phyloP scores from a whole-genome alignment of 805 yeast genomes.

The Candida verbasci region DNA sequence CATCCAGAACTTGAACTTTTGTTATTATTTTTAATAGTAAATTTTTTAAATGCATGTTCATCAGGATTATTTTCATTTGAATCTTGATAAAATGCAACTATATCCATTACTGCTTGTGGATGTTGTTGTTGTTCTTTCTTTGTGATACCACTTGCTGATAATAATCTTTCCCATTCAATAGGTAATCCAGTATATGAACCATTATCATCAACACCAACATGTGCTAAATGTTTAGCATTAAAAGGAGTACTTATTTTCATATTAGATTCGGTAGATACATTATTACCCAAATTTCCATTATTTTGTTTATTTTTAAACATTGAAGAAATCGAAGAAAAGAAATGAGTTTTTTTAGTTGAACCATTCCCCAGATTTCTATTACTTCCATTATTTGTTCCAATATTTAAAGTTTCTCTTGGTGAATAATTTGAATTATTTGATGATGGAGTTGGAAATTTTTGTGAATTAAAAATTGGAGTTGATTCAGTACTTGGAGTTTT shows the following conservation, averaged over 20 bases:
- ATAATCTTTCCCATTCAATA: conserved; percentile 81
- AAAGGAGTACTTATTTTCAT: conserved; percentile 85
- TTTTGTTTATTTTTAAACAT: conserved; percentile 39
- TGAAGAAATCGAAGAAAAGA: conserved; percentile 37
- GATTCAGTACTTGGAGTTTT: conserved; percentile 9
- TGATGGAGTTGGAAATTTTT: conserved; percentile 3
- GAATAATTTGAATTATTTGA: conserved; percentile 2
- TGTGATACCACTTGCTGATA: conserved; percentile 83
- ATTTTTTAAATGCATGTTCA: conserved; percentile 41
- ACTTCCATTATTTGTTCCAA: conserved; percentile 2
- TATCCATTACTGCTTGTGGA: conserved; percentile 92
- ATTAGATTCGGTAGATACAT: conserved; percentile 18
- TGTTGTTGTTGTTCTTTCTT: conserved; percentile 83
- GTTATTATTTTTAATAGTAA: conserved; percentile 22
- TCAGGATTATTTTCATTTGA: conserved; percentile 37
- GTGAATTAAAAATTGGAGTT: conserved; percentile 7
- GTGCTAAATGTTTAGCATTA: conserved; percentile 85
- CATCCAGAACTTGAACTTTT: conserved; percentile 9
- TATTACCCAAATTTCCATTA: conserved; percentile 2
- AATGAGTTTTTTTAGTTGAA: conserved; percentile 2
- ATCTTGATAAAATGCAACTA: conserved; percentile 79
- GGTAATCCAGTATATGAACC: conserved; percentile 93
- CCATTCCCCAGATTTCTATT: conserved; percentile 1
- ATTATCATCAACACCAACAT: conserved; percentile 84
- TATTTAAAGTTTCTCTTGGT: conserved; percentile 4